Conservation (phyloP, 2,329 filamentous ascomycete species). For the Aspergillus calidoustus region DNA sequence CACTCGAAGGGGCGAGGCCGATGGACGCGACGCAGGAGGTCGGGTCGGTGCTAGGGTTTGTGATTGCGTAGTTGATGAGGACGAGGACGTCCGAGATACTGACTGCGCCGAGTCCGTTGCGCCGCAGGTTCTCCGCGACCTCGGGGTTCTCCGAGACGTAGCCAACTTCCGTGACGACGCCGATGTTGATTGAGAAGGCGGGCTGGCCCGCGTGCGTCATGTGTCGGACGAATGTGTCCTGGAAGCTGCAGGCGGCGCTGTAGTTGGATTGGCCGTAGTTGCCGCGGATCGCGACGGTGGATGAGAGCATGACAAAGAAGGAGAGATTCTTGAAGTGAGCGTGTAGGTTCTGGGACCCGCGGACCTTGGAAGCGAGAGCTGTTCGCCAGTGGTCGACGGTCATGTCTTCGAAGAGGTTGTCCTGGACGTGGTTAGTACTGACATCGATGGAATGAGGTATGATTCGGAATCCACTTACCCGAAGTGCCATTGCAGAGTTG, state of each 20-base stretch:
- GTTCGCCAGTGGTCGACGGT: constrained; percentile 43
- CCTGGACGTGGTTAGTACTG: background rate
- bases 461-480: background rate
- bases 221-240: constrained; percentile 36
- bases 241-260: constrained; percentile 44
- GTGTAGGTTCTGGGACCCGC: constrained; percentile 45
- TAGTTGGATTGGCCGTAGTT: constrained; percentile 54
- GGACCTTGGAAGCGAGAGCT: constrained; percentile 46
- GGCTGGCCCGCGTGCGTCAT: background rate
- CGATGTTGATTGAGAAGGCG: constrained; percentile 15
- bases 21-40: constrained; percentile 8
- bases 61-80: constrained; percentile 13
- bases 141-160: constrained; percentile 15
- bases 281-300: constrained; percentile 49
- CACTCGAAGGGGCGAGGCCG: constrained; percentile 4
- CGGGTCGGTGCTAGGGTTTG: background rate
- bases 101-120: constrained; percentile 10
- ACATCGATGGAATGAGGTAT: background rate
- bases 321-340: constrained; percentile 38
- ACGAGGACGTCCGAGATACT: constrained; percentile 12
- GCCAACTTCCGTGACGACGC: constrained; percentile 9
- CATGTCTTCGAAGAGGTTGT: constrained; percentile 46
- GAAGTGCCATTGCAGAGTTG: constrained; percentile 36
- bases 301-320: constrained; percentile 51
- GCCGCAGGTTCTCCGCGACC: constrained; percentile 4